Evolutionary conservation across 306 rosid genomes (phyloP).

Genomic region (Alnus rubra): DNA sequence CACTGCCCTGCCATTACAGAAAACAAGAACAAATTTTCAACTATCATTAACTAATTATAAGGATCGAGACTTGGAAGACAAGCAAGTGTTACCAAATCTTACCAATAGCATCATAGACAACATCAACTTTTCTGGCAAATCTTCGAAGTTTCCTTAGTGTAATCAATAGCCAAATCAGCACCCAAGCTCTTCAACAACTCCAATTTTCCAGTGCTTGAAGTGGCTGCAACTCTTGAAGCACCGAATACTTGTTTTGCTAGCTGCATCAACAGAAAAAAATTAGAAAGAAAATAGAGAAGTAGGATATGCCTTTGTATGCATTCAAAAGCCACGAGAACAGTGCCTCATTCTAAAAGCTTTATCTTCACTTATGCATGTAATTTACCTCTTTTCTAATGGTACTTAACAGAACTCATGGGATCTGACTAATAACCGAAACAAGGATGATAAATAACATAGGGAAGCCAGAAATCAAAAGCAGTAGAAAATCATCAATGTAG

Average conservation of each 20-base stretch:
- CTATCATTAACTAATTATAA: not conserved
- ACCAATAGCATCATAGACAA: slow-evolving; percentile 89
- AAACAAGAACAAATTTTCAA: not conserved
- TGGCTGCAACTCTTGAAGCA: slow-evolving; percentile 88
- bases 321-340: not conserved
- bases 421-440: not conserved
- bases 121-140: slow-evolving; percentile 83
- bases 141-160: slow-evolving; percentile 87
- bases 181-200: slow-evolving; percentile 84
- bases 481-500: not conserved
- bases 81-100: slow-evolving; percentile 23
- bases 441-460: not conserved
- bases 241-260: slow-evolving; percentile 92
- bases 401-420: not conserved
- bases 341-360: not conserved
- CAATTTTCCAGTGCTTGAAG: slow-evolving; percentile 76
- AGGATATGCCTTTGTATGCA: not conserved
- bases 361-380: not conserved
- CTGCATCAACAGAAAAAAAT: slow-evolving; percentile 33
- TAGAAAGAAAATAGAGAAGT: not conserved
- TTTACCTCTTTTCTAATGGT: not conserved
- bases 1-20: slow-evolving; percentile 68
- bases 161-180: slow-evolving; percentile 86
- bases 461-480: not conserved
- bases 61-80: not conserved